These are phyloP conservation scores for Alloascoidea hylecoeti DNA, from an alignment of 805 yeast species.

Conservation along the genomic window DNA sequence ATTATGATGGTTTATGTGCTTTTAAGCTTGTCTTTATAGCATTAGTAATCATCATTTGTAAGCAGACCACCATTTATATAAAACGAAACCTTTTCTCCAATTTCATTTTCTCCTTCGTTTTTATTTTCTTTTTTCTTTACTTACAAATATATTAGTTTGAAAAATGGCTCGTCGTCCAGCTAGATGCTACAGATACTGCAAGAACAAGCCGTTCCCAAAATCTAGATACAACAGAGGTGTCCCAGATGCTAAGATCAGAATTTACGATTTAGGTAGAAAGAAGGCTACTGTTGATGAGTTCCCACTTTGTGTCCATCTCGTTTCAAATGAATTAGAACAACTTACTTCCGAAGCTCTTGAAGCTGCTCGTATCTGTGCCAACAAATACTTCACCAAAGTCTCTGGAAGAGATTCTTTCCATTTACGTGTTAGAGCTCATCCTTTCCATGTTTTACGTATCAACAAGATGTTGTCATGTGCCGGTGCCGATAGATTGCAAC, in stretches of 20 bases:
- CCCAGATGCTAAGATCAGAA: conserved; percentile 99
- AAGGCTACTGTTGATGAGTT: conserved; percentile 98
- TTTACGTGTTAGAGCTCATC: conserved; percentile 99
- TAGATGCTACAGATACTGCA: conserved; percentile 99
- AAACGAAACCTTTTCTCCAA: no score
- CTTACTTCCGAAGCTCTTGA: conserved; percentile 99
- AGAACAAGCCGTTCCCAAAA: conserved; percentile 99
- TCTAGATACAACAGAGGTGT: conserved; percentile 99
- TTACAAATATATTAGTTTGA: conserved; percentile 15
- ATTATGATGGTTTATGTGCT: no score
- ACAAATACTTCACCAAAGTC: conserved; percentile 96
- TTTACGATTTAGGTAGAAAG: conserved; percentile 99
- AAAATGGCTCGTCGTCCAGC: conserved; percentile 99
- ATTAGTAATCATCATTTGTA: no score
- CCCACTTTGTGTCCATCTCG: conserved; percentile 99
- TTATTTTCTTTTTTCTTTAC: no score
- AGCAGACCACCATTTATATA: no score
- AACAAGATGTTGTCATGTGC: conserved; percentile 99
- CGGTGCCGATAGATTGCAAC: conserved; percentile 99
- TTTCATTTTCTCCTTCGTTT: no score
- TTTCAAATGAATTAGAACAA: conserved; percentile 98
- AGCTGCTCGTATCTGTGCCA: conserved; percentile 99
- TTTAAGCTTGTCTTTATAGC: no score
- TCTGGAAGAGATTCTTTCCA: conserved; percentile 99
- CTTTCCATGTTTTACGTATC: conserved; percentile 99